Evolutionary conservation across 2,329 filamentous ascomycete species (phyloP).

Genomic region (Teratosphaeriaceae sp.): DNA sequence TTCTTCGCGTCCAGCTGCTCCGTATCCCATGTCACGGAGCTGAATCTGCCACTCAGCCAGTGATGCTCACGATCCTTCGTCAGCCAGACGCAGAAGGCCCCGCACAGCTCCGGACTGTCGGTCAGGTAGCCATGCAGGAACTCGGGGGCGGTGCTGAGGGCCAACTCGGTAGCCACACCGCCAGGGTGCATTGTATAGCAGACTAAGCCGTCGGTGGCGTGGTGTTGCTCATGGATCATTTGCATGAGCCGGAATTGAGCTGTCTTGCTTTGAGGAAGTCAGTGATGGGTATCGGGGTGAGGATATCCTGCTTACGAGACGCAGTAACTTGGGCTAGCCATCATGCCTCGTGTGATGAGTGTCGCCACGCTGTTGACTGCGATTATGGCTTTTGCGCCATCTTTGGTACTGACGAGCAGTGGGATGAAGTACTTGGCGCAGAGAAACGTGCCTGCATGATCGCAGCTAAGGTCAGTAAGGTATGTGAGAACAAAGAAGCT

Average conservation of each 20-base stretch:
- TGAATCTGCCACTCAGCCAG: slow-evolving; percentile 33
- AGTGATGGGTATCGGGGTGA: too few relatives aligned
- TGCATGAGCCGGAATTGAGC: slow-evolving; percentile 34
- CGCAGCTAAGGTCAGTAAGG: too few relatives aligned
- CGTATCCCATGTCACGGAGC: slow-evolving; percentile 34
- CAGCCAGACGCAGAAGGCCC: slow-evolving; percentile 29
- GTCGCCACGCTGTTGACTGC: slow-evolving; percentile 28
- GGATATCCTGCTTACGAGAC: too few relatives aligned
- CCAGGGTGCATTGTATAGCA: slow-evolving; percentile 32
- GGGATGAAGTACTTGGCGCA: slow-evolving; percentile 25
- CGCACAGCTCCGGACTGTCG: slow-evolving; percentile 29
- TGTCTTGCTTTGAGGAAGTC: too few relatives aligned
- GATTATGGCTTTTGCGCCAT: slow-evolving; percentile 27
- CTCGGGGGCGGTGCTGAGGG: slow-evolving; percentile 28
- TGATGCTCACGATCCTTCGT: slow-evolving; percentile 21
- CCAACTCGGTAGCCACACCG: slow-evolving; percentile 31
- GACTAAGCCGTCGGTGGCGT: slow-evolving; percentile 20
- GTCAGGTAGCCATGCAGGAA: slow-evolving; percentile 16
- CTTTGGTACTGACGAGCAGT: slow-evolving; percentile 11
- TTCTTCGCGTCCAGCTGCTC: slow-evolving; percentile 27
- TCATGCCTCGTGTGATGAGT: slow-evolving; percentile 31
- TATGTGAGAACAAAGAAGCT: too few relatives aligned
- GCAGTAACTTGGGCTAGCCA: slow-evolving; percentile 35
- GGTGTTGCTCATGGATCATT: slow-evolving; percentile 32
- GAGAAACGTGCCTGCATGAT: slow-evolving; percentile 22